Conservation (phyloP, 1,139 yeast species). For the Yamadazyma atmosphaerica region DNA sequence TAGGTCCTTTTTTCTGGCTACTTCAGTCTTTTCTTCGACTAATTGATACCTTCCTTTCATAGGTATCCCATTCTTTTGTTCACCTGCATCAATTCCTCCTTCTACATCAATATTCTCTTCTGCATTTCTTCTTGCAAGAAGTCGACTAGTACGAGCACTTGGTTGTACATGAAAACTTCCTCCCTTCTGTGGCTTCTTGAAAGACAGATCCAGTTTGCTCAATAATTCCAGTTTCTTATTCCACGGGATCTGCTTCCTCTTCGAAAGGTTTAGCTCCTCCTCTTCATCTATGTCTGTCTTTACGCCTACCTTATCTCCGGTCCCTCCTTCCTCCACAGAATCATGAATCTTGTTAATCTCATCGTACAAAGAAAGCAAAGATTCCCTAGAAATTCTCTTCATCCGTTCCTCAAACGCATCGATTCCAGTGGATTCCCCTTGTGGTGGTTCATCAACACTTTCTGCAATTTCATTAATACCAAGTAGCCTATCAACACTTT, state of each 20-base stretch:
- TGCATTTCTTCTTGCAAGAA: neutral
- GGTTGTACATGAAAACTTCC: neutral
- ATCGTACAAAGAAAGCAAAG: constrained; percentile 8
- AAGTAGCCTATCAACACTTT: too few species aligned
- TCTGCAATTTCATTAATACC: neutral
- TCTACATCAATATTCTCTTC: too few species aligned
- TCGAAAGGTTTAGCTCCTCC: too few species aligned
- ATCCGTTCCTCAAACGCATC: constrained; percentile 2
- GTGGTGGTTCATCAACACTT: constrained; percentile 1
- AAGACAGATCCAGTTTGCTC: too few species aligned
- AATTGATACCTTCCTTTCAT: too few species aligned
- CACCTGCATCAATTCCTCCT: too few species aligned
- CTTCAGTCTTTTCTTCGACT: too few species aligned
- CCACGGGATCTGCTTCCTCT: too few species aligned
- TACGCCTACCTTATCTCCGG: neutral
- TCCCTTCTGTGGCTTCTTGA: neutral
- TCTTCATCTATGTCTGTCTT: neutral
- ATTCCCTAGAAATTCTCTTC: constrained; percentile 7
- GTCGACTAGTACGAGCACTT: neutral
- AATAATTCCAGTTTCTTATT: too few species aligned
- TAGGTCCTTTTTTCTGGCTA: too few species aligned
- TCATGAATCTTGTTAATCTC: constrained; percentile 15
- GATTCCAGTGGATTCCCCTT: constrained; percentile 7
- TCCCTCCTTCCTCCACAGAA: constrained; percentile 5
- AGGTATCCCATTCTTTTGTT: too few species aligned